These are phyloP conservation scores for Asterochloris sp. DNA, from an alignment of 139 green algal genomes.

Conservation along the genomic window DNA sequence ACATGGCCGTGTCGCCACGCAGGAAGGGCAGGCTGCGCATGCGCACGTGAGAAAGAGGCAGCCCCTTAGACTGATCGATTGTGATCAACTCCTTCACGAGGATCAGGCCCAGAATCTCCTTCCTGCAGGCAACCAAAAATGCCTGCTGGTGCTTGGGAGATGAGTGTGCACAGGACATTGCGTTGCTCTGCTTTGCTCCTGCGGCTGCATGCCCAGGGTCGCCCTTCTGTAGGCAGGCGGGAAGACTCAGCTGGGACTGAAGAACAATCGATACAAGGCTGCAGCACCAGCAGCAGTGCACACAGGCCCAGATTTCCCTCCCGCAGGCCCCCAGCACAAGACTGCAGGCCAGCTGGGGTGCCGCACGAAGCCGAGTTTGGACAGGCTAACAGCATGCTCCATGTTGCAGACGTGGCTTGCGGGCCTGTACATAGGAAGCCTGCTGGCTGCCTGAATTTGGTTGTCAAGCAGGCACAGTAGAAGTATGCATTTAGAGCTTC, in stretches of 20 bases:
- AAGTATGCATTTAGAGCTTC: too few species aligned
- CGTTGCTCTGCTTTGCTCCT: background rate
- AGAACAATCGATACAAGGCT: background rate
- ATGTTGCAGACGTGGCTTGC: too few species aligned
- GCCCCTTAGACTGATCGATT: constrained; percentile 28
- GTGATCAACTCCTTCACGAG: constrained; percentile 86
- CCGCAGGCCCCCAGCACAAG: too few species aligned
- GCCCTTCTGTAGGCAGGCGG: too few species aligned
- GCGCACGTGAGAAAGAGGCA: constrained; percentile 19
- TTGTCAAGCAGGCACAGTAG: too few species aligned
- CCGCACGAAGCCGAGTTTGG: too few species aligned
- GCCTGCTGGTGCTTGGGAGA: background rate
- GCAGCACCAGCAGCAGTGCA: background rate
- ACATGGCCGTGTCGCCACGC: constrained; percentile 51
- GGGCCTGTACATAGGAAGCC: too few species aligned
- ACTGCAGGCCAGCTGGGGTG: too few species aligned
- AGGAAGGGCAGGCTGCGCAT: constrained; percentile 43
- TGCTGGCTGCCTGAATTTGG: too few species aligned
- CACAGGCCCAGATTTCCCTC: background rate
- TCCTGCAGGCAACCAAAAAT: background rate
- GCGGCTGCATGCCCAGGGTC: background rate
- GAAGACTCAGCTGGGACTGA: background rate
- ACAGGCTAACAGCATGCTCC: too few species aligned
- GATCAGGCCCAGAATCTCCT: constrained; percentile 68
- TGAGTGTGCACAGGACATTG: background rate